Percentiles rank a stretch among this genome's conserved stretches.
Evolutionary conservation across 352 stramenopile species (phyloP).

Genomic region (Blastocystis sp.): DNA sequence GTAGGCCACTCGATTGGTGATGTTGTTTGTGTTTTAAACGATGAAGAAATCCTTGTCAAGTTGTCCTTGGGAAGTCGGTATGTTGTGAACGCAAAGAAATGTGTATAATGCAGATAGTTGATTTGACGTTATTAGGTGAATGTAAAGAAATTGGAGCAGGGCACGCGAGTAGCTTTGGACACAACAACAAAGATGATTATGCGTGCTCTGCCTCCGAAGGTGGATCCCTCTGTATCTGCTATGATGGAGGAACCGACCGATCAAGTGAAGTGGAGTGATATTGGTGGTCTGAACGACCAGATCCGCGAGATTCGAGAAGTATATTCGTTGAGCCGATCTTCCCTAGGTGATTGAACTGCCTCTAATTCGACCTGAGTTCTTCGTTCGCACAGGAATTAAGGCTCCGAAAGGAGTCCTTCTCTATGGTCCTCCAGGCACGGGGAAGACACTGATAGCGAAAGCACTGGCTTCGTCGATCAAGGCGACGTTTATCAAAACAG

Average conservation of each 20-base stretch:
- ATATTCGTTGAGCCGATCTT: neutral
- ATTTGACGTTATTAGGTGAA: slow-evolving; percentile 30
- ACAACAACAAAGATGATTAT: slow-evolving; percentile 99
- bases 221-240: slow-evolving; percentile 98
- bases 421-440: slow-evolving; percentile 94
- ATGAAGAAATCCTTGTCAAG: slow-evolving; percentile 61
- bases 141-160: slow-evolving; percentile 84
- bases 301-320: slow-evolving; percentile 88
- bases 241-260: slow-evolving; percentile 97
- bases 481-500: slow-evolving; percentile 98
- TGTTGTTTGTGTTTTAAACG: slow-evolving; percentile 55
- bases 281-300: slow-evolving; percentile 96
- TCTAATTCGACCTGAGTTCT: slow-evolving; percentile 97
- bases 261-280: slow-evolving; percentile 90
- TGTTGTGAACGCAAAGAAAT: slow-evolving; percentile 59
- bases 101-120: neutral
- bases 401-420: slow-evolving; percentile 91
- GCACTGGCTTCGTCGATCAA: slow-evolving; percentile 97
- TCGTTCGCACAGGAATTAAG: slow-evolving; percentile 95
- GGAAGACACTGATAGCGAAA: slow-evolving; percentile 95
- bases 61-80: slow-evolving; percentile 32
- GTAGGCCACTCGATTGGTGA: slow-evolving; percentile 41
- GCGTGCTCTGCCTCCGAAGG: slow-evolving; percentile 90
- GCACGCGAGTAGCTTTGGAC: slow-evolving; percentile 92
- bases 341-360: slow-evolving; percentile 90